Percentiles rank a stretch among this genome's conserved stretches.
phyloP scores from a whole-genome alignment of 192 early-diverging fungal genomes.

The Funneliformis mosseae region DNA sequence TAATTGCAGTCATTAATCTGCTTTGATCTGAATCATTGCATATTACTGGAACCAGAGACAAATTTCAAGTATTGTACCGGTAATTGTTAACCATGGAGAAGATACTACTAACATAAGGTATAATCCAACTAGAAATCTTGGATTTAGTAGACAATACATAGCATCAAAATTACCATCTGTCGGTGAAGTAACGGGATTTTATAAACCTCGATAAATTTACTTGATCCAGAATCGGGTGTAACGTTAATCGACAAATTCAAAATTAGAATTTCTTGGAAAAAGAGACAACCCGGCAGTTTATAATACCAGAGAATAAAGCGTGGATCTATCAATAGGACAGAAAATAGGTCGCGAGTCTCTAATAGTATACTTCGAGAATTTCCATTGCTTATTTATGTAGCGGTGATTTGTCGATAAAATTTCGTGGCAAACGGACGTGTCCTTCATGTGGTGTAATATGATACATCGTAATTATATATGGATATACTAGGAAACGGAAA shows the following conservation, averaged over 20 bases:
- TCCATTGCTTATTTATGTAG: conserved; percentile 13
- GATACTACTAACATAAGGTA: background rate
- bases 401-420: too few relatives aligned
- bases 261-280: background rate
- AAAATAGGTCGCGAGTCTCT: background rate
- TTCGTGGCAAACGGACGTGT: too few relatives aligned
- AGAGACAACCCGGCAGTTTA: background rate
- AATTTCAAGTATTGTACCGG: background rate
- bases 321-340: background rate
- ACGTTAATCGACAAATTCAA: background rate
- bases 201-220: background rate
- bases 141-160: background rate
- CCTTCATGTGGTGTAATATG: too few relatives aligned
- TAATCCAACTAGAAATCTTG: background rate
- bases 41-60: background rate
- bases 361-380: background rate
- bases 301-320: background rate
- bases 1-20: background rate
- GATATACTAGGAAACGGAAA: too few relatives aligned
- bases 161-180: too few relatives aligned
- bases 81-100: background rate
- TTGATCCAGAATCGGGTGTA: background rate
- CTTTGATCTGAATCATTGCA: background rate
- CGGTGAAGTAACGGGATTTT: background rate
- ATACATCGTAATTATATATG: too few relatives aligned